Base-by-base conservation (phyloP, 2,329 filamentous ascomycete genomes). In the Trichoderma endophyticum region DNA sequence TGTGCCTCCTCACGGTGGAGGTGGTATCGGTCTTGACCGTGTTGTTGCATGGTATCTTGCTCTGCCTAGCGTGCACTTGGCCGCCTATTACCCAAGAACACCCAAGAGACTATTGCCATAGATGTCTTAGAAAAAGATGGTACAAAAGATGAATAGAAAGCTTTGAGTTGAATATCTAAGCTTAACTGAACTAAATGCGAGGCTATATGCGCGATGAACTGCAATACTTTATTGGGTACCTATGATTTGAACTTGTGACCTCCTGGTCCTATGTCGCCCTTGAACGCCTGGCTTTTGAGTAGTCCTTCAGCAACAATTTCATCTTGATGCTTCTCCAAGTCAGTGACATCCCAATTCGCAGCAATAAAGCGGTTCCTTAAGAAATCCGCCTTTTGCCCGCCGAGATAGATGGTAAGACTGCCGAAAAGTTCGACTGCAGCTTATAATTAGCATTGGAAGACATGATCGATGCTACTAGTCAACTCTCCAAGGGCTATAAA, bases 1-100 rank as follows among this genome's bases (percentile, higher is more conserved):
- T 75, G 92, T 94, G 26, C 94, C 95, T n/a, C 93, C 94, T 1
- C 95, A 97, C 28, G 73, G 73, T n/a, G 73, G 73, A 54, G 73
- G 73, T 43, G 73, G 73, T 26, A 74, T 74, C 61, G 73, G 73
- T 12, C 73, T 74, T 65, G 73, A 98, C 83, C 91, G 95, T 79
- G 92, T 98, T 67, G 91, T 97, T 65, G 87, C 88, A 6, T 90
- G 87, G 86, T 90, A 86, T 78, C 79, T 90, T 73, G 85, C 85
- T 76, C 77, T 90, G 75, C 88, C 88, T 2, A 88, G 85, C 75
- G 87, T 90, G 70, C 88, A 90, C 76, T 80, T 90, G 64, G 84
- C 87, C 28, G 83, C 83, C 66, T 89, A 86, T 77, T 90, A 89
- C 78, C 88, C 88, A 11, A 82, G 88, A 63, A 90, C 88, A 18